Conservation (phyloP, 345 rosid species). For the Luvunga scandens region DNA sequence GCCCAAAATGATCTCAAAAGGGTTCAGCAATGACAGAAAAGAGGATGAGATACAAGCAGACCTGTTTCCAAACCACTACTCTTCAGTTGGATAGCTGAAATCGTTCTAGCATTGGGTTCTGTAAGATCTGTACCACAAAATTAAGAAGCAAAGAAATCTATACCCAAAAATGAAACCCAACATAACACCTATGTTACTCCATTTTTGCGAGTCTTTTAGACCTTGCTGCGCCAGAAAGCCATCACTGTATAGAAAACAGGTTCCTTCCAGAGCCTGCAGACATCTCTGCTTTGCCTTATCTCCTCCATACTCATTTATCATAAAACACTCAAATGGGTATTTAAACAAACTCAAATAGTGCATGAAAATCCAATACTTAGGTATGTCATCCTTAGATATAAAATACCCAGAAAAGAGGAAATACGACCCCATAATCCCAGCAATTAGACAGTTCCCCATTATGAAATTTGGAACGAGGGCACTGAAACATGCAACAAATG, state of each 20-base stretch:
- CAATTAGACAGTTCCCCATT: slow-evolving; percentile 27
- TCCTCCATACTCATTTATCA: slow-evolving; percentile 33
- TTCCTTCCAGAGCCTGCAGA: slow-evolving; percentile 20
- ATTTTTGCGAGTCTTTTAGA: slow-evolving; percentile 26
- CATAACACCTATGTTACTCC: slow-evolving; percentile 31
- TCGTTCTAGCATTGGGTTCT: slow-evolving; percentile 13
- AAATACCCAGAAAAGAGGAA: slow-evolving; percentile 40
- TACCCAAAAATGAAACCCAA: slow-evolving; percentile 28
- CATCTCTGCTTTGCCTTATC: slow-evolving; percentile 22
- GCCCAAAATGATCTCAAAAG: neutral
- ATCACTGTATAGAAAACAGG: slow-evolving; percentile 25
- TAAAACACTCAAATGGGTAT: slow-evolving; percentile 36
- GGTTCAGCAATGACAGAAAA: neutral
- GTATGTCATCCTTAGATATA: slow-evolving; percentile 29
- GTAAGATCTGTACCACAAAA: slow-evolving; percentile 25
- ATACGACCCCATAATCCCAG: slow-evolving; percentile 27
- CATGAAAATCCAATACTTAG: slow-evolving; percentile 32
- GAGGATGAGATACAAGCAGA: slow-evolving; percentile 3
- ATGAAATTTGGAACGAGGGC: slow-evolving; percentile 35
- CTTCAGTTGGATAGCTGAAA: neutral
- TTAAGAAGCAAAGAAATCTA: slow-evolving; percentile 24
- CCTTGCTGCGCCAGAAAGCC: slow-evolving; percentile 28
- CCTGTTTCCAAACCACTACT: neutral
- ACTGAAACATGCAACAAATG: slow-evolving; percentile 31
- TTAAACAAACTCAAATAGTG: slow-evolving; percentile 30